Evolutionary conservation across 768 basidiomycete species (phyloP).

Genomic region (Rhizopogon vesiculosus): DNA sequence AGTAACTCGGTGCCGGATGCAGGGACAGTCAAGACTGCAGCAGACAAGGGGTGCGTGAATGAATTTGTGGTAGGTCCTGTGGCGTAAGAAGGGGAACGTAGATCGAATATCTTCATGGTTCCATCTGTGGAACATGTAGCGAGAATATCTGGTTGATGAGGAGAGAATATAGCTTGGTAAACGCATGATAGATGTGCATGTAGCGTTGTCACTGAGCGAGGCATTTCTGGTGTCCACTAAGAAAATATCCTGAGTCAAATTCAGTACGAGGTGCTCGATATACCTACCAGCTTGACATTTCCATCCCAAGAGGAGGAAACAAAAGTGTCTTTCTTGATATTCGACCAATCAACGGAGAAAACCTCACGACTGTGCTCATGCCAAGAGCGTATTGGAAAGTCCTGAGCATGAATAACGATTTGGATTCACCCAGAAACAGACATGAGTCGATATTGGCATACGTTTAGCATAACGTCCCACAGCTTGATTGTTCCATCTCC

Average conservation of each 20-base stretch:
- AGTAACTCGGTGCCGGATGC: constrained; percentile 78
- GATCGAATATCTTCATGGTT: constrained; percentile 77
- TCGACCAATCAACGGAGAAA: constrained; percentile 94
- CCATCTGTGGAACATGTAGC: constrained; percentile 88
- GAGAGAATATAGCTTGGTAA: constrained; percentile 90
- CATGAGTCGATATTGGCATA: constrained; percentile 27
- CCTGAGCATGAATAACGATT: constrained; percentile 40
- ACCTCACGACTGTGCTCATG: constrained; percentile 93
- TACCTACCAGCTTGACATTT: constrained; percentile 75
- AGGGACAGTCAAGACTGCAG: constrained; percentile 71
- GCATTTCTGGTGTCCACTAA: constrained; percentile 85
- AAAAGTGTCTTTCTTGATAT: constrained; percentile 84
- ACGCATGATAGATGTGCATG: constrained; percentile 83
- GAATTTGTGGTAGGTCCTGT: constrained; percentile 44
- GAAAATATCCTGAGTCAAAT: neutral
- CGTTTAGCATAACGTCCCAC: constrained; percentile 88
- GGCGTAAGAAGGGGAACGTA: constrained; percentile 59
- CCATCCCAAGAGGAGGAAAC: constrained; percentile 92
- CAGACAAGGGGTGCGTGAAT: constrained; percentile 64
- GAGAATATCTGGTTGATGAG: constrained; percentile 78
- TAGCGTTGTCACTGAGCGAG: constrained; percentile 74
- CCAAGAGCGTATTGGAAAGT: constrained; percentile 87
- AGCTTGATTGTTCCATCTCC: constrained; percentile 88
- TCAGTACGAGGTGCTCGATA: neutral
- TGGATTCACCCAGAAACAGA: constrained; percentile 12